Percentiles rank a stretch among this genome's conserved stretches.
Evolutionary conservation across 805 yeast genomes (phyloP).

Genomic region (Metschnikowia henanensis): DNA sequence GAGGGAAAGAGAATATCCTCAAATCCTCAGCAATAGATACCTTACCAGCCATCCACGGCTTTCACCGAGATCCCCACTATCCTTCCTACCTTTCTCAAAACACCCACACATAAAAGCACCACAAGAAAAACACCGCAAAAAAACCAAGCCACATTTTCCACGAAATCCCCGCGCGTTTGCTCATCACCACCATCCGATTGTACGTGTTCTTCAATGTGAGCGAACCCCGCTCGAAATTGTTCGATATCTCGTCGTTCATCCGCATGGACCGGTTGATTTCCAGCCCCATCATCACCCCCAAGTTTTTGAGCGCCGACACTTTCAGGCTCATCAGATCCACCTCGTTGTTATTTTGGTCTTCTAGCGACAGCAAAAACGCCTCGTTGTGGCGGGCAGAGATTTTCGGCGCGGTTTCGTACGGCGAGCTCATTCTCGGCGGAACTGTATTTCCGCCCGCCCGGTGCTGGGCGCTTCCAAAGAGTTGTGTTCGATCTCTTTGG

Average conservation of each 20-base stretch:
- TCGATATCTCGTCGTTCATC: conserved; percentile 42
- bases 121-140: conserved; percentile 34
- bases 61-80: too few relatives aligned
- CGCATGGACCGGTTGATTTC: conserved; percentile 43
- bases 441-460: neutral
- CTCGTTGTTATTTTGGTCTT: conserved; percentile 44
- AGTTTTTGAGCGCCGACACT: conserved; percentile 40
- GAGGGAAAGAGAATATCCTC: too few relatives aligned
- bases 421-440: conserved; percentile 36
- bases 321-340: conserved; percentile 41
- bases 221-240: conserved; percentile 39
- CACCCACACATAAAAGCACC: conserved; percentile 46
- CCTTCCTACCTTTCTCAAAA: neutral
- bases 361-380: conserved; percentile 42
- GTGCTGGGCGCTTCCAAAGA: conserved; percentile 27
- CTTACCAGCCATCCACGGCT: too few relatives aligned
- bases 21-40: too few relatives aligned
- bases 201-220: conserved; percentile 42
- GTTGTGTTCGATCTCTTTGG: conserved; percentile 45
- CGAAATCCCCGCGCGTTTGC: conserved; percentile 45
- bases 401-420: conserved; percentile 34
- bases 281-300: conserved; percentile 43
- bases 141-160: conserved; percentile 47
- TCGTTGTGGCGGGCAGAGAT: conserved; percentile 42
- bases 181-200: conserved; percentile 45